Evolutionary conservation across 2,329 filamentous ascomycete genomes (phyloP).

Genomic region (Fusarium pseudoanthophilum): DNA sequence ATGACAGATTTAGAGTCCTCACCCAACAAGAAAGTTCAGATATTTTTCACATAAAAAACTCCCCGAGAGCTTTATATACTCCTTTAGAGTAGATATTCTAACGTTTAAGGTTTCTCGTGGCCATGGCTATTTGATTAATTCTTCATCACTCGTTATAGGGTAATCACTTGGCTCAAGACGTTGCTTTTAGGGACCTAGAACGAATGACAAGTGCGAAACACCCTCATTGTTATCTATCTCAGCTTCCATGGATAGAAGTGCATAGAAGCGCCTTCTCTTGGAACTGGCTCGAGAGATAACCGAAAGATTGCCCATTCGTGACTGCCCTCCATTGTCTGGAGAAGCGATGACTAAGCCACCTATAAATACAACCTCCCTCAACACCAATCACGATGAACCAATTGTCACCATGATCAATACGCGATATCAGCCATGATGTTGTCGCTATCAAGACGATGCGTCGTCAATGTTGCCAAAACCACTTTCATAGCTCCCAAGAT

Average conservation of each 20-base stretch:
- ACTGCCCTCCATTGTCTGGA: neutral
- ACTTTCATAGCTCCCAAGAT: neutral
- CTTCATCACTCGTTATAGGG: neutral
- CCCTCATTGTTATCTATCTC: too few relatives aligned
- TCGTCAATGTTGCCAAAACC: neutral
- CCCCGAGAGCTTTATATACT: neutral
- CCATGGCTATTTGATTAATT: neutral
- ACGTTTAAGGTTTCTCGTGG: neutral
- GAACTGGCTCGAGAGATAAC: neutral
- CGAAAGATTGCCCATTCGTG: neutral
- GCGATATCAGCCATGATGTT: conserved; percentile 26
- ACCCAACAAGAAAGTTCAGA: neutral
- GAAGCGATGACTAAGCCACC: conserved; percentile 22
- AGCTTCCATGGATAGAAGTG: neutral
- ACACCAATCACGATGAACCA: conserved; percentile 39
- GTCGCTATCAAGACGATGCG: conserved; percentile 18
- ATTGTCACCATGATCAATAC: conserved; percentile 37
- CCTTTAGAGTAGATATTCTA: neutral
- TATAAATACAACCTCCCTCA: conserved; percentile 5
- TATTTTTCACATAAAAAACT: neutral
- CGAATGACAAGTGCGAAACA: neutral
- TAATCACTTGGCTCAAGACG: neutral
- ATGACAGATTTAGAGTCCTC: neutral
- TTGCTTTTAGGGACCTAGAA: neutral
- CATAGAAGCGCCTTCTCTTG: neutral